Evolutionary conservation across 2,329 filamentous ascomycete species (phyloP).

Genomic region (Daldinia sp.): DNA sequence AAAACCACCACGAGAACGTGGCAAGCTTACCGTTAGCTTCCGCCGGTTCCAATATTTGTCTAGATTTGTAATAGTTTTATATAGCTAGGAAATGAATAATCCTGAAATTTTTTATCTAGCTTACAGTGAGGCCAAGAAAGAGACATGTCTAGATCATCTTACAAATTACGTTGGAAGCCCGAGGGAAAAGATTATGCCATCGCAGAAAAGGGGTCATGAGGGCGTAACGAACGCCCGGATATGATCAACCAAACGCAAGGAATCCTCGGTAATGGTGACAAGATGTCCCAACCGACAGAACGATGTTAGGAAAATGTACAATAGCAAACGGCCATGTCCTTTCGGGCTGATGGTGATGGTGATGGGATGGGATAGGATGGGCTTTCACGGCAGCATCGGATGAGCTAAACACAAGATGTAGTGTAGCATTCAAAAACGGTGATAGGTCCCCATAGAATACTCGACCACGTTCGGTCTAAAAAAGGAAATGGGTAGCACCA

Average conservation of each 20-base stretch:
- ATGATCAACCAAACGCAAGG: slow-evolving; percentile 22
- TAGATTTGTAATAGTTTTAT: slow-evolving; percentile 13
- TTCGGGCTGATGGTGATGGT: slow-evolving; percentile 7
- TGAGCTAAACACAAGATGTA: slow-evolving; percentile 33
- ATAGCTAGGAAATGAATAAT: background rate
- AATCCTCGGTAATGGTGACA: slow-evolving; percentile 32
- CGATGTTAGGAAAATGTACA: slow-evolving; percentile 2
- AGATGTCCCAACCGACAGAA: slow-evolving; percentile 13
- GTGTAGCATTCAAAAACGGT: background rate
- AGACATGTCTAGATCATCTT: slow-evolving; percentile 13
- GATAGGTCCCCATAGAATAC: slow-evolving; percentile 33
- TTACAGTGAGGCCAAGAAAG: background rate
- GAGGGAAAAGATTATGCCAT: slow-evolving; percentile 13
- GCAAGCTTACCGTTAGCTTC: slow-evolving; percentile 25
- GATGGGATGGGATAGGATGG: slow-evolving; percentile 2
- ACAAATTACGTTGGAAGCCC: slow-evolving; percentile 26
- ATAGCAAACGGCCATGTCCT: slow-evolving; percentile 15
- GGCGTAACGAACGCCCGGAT: slow-evolving; percentile 24
- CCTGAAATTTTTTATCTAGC: background rate
- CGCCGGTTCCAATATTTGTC: slow-evolving; percentile 5
- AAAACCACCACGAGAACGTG: slow-evolving; percentile 27
- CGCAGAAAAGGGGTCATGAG: slow-evolving; percentile 6
- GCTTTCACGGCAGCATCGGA: slow-evolving; percentile 41
- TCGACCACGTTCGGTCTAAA: slow-evolving; percentile 35
- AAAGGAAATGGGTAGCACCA: slow-evolving; percentile 28